Base-by-base conservation (phyloP, 805 yeast species). In the Metschnikowia amazonensis region DNA sequence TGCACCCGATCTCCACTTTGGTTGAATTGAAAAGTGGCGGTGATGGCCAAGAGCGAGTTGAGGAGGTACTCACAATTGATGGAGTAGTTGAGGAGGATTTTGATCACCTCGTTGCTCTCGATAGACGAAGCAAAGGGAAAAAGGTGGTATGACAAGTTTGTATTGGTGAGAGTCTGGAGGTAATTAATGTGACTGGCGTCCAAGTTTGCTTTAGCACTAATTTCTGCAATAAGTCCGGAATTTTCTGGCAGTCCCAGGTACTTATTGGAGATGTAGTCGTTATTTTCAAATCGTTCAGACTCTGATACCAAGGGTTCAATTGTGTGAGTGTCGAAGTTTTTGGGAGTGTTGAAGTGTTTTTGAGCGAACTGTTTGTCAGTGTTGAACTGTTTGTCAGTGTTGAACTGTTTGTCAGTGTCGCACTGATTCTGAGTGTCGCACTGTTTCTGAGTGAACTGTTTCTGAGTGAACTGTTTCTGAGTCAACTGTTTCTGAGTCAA, bases 111-210 rank as follows among this genome's bases (percentile, higher is more conserved):
- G 51, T 70, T 70, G 27, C 57, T 47, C 40, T 64, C 72, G 10
- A 65, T 55, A 39, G 64, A 60, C 14, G 63, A 52, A 1, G 72
- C 71, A 55, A 67, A 68, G 7, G 75, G 75, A 46, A 64, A 68
- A 17, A 70, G 41, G 36, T 60, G 64, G 46, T 46, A 63, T 32
- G 65, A 58, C n/a, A 66, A 47, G n/a, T 59, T 59, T 7, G 69
- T 60, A 33, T 51, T 51, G 14, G 65, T 57, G 31, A 69, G 55
- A 11, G 57, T 49, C 32, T 62, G 57, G 31, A 70, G 52, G 47
- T 69, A 70, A n/a, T 54, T 50, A 21, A 56, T 51, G 57, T 69
- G 70, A 6, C 65, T 63, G 3, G 58, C 66, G 8, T 47, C 45
- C 23, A 68, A 55, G 21, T 56, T 49, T 47, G 64, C 56, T 25